A percentile compares a stretch with the other conserved stretches of the same genome.
These are phyloP conservation scores for Pseudogymnoascus sp. DNA, from an alignment of 2,329 filamentous ascomycete genomes.

Conservation along the genomic window DNA sequence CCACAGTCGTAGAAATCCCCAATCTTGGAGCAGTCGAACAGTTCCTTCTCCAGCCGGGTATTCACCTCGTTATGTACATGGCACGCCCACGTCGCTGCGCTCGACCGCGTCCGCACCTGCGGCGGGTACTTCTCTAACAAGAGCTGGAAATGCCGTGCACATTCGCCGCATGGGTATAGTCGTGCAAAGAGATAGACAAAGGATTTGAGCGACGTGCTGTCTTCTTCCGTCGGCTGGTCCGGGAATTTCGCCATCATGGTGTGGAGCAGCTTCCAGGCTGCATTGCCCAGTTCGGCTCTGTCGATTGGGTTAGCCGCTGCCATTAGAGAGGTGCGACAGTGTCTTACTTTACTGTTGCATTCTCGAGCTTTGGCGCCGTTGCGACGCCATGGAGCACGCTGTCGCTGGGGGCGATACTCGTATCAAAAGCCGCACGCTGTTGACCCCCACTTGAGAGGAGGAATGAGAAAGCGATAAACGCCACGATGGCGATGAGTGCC, in stretches of 20 bases:
- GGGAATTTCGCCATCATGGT: slow-evolving; percentile 67
- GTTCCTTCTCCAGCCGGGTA: slow-evolving; percentile 52
- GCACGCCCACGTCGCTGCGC: slow-evolving; percentile 62
- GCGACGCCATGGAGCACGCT: slow-evolving; percentile 58
- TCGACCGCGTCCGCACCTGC: slow-evolving; percentile 57
- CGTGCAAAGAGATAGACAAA: slow-evolving; percentile 62
- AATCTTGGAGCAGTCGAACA: slow-evolving; percentile 62
- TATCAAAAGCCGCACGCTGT: slow-evolving; percentile 20
- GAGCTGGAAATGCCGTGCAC: slow-evolving; percentile 60
- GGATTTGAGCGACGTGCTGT: slow-evolving; percentile 56
- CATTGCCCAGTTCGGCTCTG: slow-evolving; percentile 55
- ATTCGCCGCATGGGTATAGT: slow-evolving; percentile 67
- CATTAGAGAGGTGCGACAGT: background rate
- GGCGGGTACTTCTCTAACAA: slow-evolving; percentile 58
- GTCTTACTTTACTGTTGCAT: slow-evolving; percentile 69
- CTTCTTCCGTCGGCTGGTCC: slow-evolving; percentile 56
- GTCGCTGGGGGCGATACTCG: slow-evolving; percentile 22
- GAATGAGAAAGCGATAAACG: slow-evolving; percentile 55
- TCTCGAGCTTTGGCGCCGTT: slow-evolving; percentile 76
- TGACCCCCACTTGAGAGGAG: slow-evolving; percentile 38
- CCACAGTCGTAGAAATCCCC: slow-evolving; percentile 68
- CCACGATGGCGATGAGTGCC: slow-evolving; percentile 48
- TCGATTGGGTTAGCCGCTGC: background rate
- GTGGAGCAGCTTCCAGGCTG: slow-evolving; percentile 65
- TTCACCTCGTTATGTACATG: slow-evolving; percentile 65